Conservation (phyloP, 495 filamentous ascomycete species). For the Xylaria nigripes region DNA sequence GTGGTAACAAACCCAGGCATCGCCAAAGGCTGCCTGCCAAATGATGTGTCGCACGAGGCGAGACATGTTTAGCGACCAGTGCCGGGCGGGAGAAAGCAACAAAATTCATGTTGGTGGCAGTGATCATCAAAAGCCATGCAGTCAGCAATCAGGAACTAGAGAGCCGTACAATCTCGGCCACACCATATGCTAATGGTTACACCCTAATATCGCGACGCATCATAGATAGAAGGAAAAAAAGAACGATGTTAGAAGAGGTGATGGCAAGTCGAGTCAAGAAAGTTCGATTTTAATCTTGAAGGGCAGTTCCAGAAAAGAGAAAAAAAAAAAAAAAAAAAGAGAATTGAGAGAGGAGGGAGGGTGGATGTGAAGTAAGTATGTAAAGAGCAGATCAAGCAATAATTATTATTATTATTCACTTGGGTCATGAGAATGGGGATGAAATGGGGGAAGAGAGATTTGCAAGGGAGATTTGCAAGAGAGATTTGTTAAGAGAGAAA, state of each 20-base stretch:
- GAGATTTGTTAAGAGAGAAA: not conserved
- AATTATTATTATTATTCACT: not conserved
- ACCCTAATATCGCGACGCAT: not conserved
- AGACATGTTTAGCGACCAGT: constrained; percentile 24
- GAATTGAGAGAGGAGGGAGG: not conserved
- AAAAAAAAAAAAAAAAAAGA: not conserved
- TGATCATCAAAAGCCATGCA: constrained; percentile 7
- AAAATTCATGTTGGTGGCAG: constrained; percentile 20
- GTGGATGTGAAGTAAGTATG: not conserved
- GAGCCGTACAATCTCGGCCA: constrained; percentile 4
- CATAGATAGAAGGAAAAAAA: not conserved
- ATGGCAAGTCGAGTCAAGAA: not conserved
- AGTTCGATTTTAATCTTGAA: not conserved
- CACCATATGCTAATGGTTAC: constrained; percentile 5
- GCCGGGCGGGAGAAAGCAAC: constrained; percentile 23
- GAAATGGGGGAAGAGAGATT: not conserved
- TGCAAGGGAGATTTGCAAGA: not conserved
- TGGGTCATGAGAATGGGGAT: not conserved
- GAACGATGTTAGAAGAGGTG: not conserved
- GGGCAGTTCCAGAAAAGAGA: not conserved
- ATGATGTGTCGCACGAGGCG: constrained; percentile 18
- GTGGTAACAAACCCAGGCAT: constrained; percentile 19
- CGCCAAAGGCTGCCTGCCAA: constrained; percentile 18
- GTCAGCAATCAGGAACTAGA: constrained; percentile 4
- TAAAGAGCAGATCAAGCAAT: not conserved